Evolutionary conservation across 225 moss, liverwort and hornwort species (phyloP).

Genomic region (Physcomitrellopsis africana): DNA sequence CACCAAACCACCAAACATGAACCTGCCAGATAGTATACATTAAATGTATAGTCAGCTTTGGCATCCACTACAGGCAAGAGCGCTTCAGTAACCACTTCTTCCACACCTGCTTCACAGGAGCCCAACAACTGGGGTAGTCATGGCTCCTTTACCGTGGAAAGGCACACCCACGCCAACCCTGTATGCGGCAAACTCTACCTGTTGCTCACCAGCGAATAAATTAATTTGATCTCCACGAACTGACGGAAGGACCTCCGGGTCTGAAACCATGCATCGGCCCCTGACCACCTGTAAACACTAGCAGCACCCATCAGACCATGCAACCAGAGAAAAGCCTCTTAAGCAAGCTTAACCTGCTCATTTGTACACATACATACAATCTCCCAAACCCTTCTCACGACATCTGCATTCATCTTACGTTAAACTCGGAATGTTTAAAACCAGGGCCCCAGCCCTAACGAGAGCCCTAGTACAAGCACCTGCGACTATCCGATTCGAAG

Average conservation of each 20-base stretch:
- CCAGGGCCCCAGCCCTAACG: neutral
- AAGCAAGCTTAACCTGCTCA: neutral
- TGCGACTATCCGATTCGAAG: neutral
- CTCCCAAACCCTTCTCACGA: constrained; percentile 2
- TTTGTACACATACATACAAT: neutral
- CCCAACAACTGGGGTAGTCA: constrained; percentile 8
- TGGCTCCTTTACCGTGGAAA: constrained; percentile 22
- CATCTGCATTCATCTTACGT: neutral
- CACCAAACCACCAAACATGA: constrained; percentile 41
- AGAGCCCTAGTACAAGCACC: neutral
- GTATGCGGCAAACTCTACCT: constrained; percentile 43
- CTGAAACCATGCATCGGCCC: constrained; percentile 73
- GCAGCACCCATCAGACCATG: neutral
- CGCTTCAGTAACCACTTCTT: neutral
- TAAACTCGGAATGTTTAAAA: neutral
- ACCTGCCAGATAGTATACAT: constrained; percentile 50
- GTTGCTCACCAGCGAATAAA: constrained; percentile 35
- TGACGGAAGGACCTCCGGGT: constrained; percentile 74
- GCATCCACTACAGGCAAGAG: neutral
- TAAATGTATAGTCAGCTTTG: constrained; percentile 33
- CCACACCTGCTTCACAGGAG: constrained; percentile 13
- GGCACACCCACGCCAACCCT: constrained; percentile 43
- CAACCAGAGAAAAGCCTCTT: neutral
- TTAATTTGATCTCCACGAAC: constrained; percentile 86
- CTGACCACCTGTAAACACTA: constrained; percentile 63